phyloP scores from a whole-genome alignment of 495 filamentous ascomycete species.

The Platismatia glauca region DNA sequence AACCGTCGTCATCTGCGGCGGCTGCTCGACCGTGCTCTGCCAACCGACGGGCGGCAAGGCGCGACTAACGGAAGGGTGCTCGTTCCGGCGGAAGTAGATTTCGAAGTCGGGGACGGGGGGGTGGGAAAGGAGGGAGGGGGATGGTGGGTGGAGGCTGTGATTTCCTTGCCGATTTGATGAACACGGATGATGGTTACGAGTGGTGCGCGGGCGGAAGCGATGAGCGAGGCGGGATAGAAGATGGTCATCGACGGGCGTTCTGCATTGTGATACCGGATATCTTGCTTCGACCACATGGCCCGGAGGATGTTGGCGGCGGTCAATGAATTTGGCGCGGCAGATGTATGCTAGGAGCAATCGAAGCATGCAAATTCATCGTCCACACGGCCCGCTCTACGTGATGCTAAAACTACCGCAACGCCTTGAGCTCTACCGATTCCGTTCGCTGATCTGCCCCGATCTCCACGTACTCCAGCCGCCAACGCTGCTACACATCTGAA shows the following conservation, averaged over 20 bases:
- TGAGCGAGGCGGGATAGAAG: not conserved
- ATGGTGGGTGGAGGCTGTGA: not conserved
- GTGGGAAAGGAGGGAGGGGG: not conserved
- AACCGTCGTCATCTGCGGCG: slow-evolving; percentile 98
- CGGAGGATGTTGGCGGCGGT: not conserved
- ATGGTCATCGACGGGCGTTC: not conserved
- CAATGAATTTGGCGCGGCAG: not conserved
- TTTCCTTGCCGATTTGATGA: too few relatives aligned
- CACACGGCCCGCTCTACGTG: too few relatives aligned
- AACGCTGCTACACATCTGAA: not conserved
- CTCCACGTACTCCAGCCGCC: not conserved
- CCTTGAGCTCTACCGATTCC: too few relatives aligned
- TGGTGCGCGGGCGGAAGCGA: not conserved
- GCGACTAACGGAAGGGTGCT: slow-evolving; percentile 94
- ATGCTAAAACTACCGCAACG: too few relatives aligned
- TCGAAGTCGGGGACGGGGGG: not conserved
- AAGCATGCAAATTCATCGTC: not conserved
- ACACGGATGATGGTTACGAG: not conserved
- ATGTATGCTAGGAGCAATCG: slow-evolving; percentile 12
- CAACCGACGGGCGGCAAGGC: slow-evolving; percentile 98
- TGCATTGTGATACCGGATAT: slow-evolving; percentile 14
- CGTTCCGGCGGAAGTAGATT: slow-evolving; percentile 97
- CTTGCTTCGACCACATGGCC: not conserved
- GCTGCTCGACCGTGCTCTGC: slow-evolving; percentile 94
- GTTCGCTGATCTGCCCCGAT: not conserved